Evolutionary conservation across 805 yeast genomes (phyloP), one percentile per base, ranked within the genome.

Genomic region (Nakazawaea siamensis): DNA sequence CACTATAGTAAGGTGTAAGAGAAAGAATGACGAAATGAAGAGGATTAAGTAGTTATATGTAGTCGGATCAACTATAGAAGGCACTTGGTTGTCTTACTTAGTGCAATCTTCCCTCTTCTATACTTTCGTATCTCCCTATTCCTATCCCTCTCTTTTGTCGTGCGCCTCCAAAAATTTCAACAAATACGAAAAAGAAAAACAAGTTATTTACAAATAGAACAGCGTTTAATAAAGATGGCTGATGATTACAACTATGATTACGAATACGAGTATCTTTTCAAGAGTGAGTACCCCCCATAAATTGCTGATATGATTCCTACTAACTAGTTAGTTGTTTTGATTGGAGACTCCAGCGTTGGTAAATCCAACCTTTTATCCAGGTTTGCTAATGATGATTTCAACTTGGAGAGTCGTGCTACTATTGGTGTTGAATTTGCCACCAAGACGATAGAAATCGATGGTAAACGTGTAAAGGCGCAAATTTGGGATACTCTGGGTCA

Each of bases 401-500:
- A 88, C 62, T 71, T 88, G 44, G 97, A 92, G 57, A 79, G 92
- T 13, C 79, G 92, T 59, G 82, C 94, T 35, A 90, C 98, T 18
- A 90, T 90, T 54, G 98, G 98, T 31, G 98, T 92, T 34, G 98
- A 92, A 60, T 90, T 90, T 64, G 97, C 97, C 29, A 92, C 97
- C 16, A 73, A 97, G 57, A 88, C 97, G 3, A 77, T 92, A 38
- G 90, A 82, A 50, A 78, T 83, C 43, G 90, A 82, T 45, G 87
- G 86, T 28, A 82, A 81, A 52, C 64, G 85, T 54, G 80, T 84
- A 47, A 85, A 84, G 57, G 90, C 94, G 4, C 94, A 86, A 60
- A 80, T 87, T 48, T 90, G 98, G 98, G 98, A 90, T 60, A 90
- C 98, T 24, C 98, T 98, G 2, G 98, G 98, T 42, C 98, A 90